Evolutionary conservation across 148 eudicot genomes (phyloP).

Genomic region (Camellia lanceoleosa): DNA sequence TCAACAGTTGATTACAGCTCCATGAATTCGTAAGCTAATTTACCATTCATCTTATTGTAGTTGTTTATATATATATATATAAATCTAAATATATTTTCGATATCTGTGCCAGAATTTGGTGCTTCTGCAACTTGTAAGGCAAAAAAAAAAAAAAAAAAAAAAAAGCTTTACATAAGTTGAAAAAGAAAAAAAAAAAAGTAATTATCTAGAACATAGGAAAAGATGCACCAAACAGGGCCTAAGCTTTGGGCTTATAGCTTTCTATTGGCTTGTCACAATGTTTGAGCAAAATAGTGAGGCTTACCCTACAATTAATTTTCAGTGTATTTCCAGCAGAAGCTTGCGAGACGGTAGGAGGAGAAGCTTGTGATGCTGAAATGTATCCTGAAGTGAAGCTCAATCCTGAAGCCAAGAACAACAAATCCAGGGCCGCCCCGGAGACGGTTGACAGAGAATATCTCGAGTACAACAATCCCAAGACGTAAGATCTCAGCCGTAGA

Average conservation of each 20-base stretch:
- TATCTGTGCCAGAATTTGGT: too few relatives aligned
- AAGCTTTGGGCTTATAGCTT: background rate
- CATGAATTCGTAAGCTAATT: slow-evolving; percentile 35
- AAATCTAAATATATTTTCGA: too few relatives aligned
- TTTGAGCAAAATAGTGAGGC: too few relatives aligned
- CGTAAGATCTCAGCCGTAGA: slow-evolving; percentile 25
- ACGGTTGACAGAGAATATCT: slow-evolving; percentile 54
- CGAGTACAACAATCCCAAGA: slow-evolving; percentile 45
- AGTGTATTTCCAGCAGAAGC: slow-evolving; percentile 81
- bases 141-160: too few relatives aligned
- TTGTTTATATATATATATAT: too few relatives aligned
- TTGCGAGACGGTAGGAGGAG: slow-evolving; percentile 62
- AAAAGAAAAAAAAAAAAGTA: too few relatives aligned
- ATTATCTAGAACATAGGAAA: too few relatives aligned
- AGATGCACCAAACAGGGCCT: too few relatives aligned
- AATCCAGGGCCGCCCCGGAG: slow-evolving; percentile 7
- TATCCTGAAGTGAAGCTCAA: slow-evolving; percentile 51
- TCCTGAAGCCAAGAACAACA: slow-evolving; percentile 20
- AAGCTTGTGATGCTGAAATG: slow-evolving; percentile 46
- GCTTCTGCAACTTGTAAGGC: too few relatives aligned
- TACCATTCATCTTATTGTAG: background rate
- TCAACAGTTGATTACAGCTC: slow-evolving; percentile 52
- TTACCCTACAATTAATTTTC: background rate
- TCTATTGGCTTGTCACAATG: background rate
- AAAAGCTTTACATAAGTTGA: too few relatives aligned